phyloP scores from a whole-genome alignment of 78 protist species.

The Dictyostelium firmibasis region DNA sequence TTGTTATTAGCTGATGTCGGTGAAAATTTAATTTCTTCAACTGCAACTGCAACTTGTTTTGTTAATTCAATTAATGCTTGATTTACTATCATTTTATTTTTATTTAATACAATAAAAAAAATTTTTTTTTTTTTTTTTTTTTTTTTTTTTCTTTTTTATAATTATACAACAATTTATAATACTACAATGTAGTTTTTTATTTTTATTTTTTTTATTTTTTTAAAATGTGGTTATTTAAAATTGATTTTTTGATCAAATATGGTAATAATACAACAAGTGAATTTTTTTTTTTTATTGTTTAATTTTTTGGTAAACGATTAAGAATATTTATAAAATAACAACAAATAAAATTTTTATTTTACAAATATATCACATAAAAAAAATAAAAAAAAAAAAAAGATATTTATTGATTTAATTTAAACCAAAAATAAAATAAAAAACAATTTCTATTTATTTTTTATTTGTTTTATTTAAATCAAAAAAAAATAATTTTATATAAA shows the following conservation, averaged over 20 bases:
- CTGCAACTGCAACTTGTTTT: constrained; percentile 73
- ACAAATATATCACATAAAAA: not conserved
- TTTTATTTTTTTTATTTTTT: too few species aligned
- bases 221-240: too few species aligned
- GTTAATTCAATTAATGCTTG: constrained; percentile 49
- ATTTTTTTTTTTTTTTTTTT: not conserved
- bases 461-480: too few species aligned
- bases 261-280: not conserved
- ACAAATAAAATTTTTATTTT: too few species aligned
- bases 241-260: too few species aligned
- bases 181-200: not conserved
- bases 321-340: not conserved
- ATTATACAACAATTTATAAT: not conserved
- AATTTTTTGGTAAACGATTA: not conserved
- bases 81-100: constrained; percentile 10
- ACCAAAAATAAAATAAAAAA: not conserved
- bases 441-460: too few species aligned
- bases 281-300: too few species aligned
- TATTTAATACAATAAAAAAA: not conserved
- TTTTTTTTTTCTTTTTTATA: not conserved
- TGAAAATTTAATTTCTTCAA: constrained; percentile 56
- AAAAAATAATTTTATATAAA: too few species aligned
- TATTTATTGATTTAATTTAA: not conserved
- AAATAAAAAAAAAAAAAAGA: too few species aligned
- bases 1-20: not conserved